These are phyloP conservation scores for Martiniozyma asiatica DNA, from an alignment of 1,139 yeast genomes.

Conservation along the genomic window DNA sequence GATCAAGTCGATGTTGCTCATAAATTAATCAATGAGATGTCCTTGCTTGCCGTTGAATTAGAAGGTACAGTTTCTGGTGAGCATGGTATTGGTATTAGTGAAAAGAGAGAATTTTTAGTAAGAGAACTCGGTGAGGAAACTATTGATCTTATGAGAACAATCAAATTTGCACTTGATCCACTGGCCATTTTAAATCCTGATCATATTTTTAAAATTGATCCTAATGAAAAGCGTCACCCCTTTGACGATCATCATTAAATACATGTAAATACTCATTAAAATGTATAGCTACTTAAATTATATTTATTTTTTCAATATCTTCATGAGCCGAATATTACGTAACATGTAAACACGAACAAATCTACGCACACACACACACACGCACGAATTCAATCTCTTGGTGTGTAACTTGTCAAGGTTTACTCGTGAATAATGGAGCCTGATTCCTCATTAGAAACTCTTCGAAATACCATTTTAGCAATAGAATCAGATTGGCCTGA, in stretches of 20 bases:
- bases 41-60: slow-evolving; percentile 30
- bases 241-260: slow-evolving; percentile 11
- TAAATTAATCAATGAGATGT: slow-evolving; percentile 37
- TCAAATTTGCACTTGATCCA: slow-evolving; percentile 46
- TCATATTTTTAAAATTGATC: slow-evolving; percentile 47
- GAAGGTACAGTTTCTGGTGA: slow-evolving; percentile 60
- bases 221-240: slow-evolving; percentile 28
- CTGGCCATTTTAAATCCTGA: slow-evolving; percentile 48
- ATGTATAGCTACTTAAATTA: no score
- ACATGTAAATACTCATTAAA: no score
- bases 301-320: no score
- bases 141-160: slow-evolving; percentile 41
- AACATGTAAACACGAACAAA: no score
- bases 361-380: no score
- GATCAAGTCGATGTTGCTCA: slow-evolving; percentile 26
- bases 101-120: slow-evolving; percentile 35
- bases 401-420: no score
- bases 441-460: no score
- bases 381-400: no score
- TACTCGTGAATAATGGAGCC: no score
- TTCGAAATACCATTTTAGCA: slow-evolving; percentile 6
- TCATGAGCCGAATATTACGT: no score
- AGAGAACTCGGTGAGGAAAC: slow-evolving; percentile 40
- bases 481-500: slow-evolving; percentile 21
- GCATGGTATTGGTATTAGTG: slow-evolving; percentile 50